Base-by-base conservation (phyloP, 306 rosid species). In the Malus fusca region DNA sequence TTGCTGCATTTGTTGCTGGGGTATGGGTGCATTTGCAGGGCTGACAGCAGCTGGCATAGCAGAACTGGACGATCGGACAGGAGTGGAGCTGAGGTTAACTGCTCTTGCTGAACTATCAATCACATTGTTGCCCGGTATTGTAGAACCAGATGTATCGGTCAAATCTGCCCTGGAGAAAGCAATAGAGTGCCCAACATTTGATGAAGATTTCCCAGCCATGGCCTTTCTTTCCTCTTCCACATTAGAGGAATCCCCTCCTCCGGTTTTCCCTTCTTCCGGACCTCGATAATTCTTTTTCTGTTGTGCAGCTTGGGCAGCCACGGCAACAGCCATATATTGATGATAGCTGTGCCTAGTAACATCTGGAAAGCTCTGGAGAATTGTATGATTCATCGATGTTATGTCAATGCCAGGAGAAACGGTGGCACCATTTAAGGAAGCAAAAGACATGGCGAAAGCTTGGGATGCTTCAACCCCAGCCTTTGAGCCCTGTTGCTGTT, bases 401-500 rank as follows among this genome's bases (percentile, higher is more conserved):
- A 89, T 87, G 79, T 92, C 98, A 58, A 90, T 78, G 13, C 93
- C 91, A 65, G 97, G 75, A 42, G 89, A 85, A 42, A 82, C 25
- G 18, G 87, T 73, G 35, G 85, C 86, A 23, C 96, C 99, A 58
- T 89, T 90, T 22, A 93, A 40, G 55, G 97, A 66, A 33, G 93
- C 85, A 85, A 92, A 96, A 26, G 98, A 88, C 88, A 96, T 65
- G 59, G 96, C 89, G 80, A 88, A 92, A 61, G 94, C 84, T 14
- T 88, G 97, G 56, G 98, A 78, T 10, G 87, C 77, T 74, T 96
- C 99, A 60, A 81, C 81, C 62, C 88, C 93, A 8, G 73, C 72
- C 87, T 89, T 92, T 0, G 92, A 48, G 65, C 90, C 87, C 55
- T 86, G 86, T 42, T 81, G 91, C 79, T 86, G 93, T 22, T 77